Percentiles rank a stretch among this genome's conserved stretches.
These are phyloP conservation scores for Penicillium verrucosum DNA, from an alignment of 2,329 filamentous ascomycete genomes.

Conservation along the genomic window DNA sequence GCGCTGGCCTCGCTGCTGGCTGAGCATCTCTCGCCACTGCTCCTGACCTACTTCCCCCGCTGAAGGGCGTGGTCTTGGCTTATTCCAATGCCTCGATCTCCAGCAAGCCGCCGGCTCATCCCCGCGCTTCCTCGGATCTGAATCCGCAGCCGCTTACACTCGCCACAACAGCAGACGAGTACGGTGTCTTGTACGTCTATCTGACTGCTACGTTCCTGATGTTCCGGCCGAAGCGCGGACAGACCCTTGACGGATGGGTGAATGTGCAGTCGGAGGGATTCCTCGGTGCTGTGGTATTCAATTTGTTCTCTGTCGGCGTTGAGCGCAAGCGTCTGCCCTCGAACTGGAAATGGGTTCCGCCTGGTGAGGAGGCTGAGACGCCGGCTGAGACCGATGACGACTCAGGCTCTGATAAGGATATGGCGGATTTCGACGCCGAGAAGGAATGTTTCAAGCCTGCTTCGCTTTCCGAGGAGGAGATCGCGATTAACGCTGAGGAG, in stretches of 20 bases:
- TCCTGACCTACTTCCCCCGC: slow-evolving; percentile 61
- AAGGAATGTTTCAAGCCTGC: slow-evolving; percentile 43
- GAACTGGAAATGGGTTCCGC: slow-evolving; percentile 75
- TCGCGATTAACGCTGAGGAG: slow-evolving; percentile 41
- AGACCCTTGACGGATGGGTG: slow-evolving; percentile 73
- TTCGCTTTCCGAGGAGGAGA: slow-evolving; percentile 32
- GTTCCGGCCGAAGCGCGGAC: slow-evolving; percentile 71
- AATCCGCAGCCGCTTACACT: slow-evolving; percentile 42
- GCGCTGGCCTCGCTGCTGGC: slow-evolving; percentile 58
- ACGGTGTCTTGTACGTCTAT: slow-evolving; percentile 82
- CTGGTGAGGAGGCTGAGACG: slow-evolving; percentile 39
- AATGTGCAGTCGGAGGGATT: slow-evolving; percentile 87
- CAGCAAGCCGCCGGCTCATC: slow-evolving; percentile 36
- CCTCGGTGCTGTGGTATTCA: slow-evolving; percentile 83
- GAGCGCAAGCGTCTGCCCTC: slow-evolving; percentile 70
- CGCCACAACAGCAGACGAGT: slow-evolving; percentile 65
- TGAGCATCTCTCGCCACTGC: slow-evolving; percentile 59
- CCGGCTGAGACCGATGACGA: slow-evolving; percentile 28
- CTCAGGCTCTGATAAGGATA: slow-evolving; percentile 16
- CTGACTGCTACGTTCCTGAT: slow-evolving; percentile 82
- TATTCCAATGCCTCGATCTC: slow-evolving; percentile 49
- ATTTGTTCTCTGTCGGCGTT: slow-evolving; percentile 87
- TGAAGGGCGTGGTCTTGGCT: slow-evolving; percentile 56
- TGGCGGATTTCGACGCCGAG: slow-evolving; percentile 32
- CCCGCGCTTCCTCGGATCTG: slow-evolving; percentile 26